These are phyloP conservation scores for Eutypa lata DNA, from an alignment of 2,329 filamentous ascomycete genomes.

Conservation along the genomic window DNA sequence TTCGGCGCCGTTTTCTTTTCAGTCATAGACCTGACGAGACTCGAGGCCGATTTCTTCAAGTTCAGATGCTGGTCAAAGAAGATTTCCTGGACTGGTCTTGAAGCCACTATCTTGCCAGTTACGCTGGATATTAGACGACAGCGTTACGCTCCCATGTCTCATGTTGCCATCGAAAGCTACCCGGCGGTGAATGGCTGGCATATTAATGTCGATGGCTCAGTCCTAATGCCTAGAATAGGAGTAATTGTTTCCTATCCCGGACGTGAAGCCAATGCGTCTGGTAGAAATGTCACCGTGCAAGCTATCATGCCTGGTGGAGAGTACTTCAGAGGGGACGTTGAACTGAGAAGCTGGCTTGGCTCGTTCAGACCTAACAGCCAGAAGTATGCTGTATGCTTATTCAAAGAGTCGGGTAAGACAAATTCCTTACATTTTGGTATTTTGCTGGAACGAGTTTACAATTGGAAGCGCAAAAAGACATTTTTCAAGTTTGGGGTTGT, in stretches of 20 bases:
- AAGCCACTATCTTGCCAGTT: background rate
- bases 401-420: background rate
- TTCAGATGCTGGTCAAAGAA: background rate
- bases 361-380: background rate
- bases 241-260: background rate
- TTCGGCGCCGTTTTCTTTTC: background rate
- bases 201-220: background rate
- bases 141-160: background rate
- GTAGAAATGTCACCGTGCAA: background rate
- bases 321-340: background rate
- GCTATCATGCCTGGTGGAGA: background rate
- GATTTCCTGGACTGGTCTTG: background rate
- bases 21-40: background rate
- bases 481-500: background rate
- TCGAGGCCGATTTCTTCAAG: background rate
- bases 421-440: background rate
- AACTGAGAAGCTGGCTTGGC: background rate
- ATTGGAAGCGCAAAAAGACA: background rate
- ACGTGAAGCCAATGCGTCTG: background rate
- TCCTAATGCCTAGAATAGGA: background rate
- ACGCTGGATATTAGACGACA: background rate
- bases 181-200: background rate
- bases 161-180: background rate
- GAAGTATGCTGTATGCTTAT: background rate
- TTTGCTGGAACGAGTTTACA: background rate